Conservation (phyloP, 129 eudicot genomes). For the Oenanthe sinensis region DNA sequence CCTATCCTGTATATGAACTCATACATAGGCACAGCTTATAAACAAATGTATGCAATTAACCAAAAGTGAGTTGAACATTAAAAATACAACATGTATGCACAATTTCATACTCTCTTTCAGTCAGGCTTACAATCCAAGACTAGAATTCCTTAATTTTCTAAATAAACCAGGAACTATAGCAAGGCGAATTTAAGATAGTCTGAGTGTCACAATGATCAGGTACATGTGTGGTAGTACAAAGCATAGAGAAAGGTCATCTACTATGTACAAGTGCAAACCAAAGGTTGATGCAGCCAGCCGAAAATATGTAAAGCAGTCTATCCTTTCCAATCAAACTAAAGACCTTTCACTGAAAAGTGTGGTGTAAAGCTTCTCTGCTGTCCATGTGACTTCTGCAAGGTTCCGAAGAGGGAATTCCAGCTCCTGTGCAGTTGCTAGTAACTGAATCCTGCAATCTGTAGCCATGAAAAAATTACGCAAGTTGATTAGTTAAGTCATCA, state of each 20-base stretch:
- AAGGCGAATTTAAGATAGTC: not conserved
- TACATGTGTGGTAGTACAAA: not conserved
- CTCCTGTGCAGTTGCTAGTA: conserved; percentile 41
- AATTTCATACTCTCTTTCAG: not conserved
- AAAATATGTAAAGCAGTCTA: not conserved
- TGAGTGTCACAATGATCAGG: not conserved
- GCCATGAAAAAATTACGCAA: not conserved
- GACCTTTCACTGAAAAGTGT: conserved; percentile 21
- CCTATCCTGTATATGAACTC: not conserved
- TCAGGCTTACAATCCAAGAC: not conserved
- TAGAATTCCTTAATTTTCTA: not conserved
- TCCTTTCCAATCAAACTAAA: not conserved
- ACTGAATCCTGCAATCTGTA: conserved; percentile 49
- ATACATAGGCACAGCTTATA: not conserved
- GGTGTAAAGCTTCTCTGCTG: conserved; percentile 44
- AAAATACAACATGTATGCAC: not conserved
- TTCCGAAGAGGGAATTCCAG: conserved; percentile 29
- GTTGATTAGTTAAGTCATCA: not conserved
- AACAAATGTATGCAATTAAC: not conserved
- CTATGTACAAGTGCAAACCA: not conserved
- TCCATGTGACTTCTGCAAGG: conserved; percentile 57
- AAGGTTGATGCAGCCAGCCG: not conserved
- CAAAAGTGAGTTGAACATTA: not conserved
- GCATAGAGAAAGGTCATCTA: not conserved
- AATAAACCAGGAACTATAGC: not conserved